These are phyloP conservation scores for Papiliotrema flavescens DNA, from an alignment of 1,284 basidiomycete genomes.

Conservation along the genomic window DNA sequence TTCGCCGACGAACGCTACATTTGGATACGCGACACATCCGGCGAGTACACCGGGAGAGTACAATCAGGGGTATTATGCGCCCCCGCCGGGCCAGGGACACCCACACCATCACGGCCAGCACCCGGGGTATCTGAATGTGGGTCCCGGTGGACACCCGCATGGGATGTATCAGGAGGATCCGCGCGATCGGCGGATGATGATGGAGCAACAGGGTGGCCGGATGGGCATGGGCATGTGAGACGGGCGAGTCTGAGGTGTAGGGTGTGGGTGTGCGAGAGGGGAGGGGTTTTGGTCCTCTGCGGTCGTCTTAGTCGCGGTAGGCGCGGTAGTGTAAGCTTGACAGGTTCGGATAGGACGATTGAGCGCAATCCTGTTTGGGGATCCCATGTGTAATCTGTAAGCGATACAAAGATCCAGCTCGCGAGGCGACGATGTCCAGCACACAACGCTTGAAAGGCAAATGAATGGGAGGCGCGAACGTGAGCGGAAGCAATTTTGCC, in stretches of 20 bases:
- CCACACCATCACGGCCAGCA: slow-evolving; percentile 1
- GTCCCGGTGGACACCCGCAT: slow-evolving; percentile 7
- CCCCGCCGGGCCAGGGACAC: slow-evolving; percentile 9
- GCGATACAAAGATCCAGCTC: no score
- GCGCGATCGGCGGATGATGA: slow-evolving; percentile 17
- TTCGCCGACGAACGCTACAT: slow-evolving; percentile 18
- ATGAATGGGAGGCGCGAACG: no score
- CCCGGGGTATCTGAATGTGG: slow-evolving; percentile 16
- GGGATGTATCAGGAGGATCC: slow-evolving; percentile 19
- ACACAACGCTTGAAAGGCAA: no score
- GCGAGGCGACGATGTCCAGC: no score
- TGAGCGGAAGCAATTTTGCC: no score
- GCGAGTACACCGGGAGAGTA: slow-evolving; percentile 13
- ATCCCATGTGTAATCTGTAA: no score
- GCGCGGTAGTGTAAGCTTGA: no score
- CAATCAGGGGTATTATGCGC: slow-evolving; percentile 12
- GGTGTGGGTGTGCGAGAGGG: background rate
- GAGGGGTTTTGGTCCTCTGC: no score
- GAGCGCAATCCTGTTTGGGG: no score
- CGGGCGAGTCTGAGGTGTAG: no score
- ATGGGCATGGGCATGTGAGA: slow-evolving; percentile 34
- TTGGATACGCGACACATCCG: slow-evolving; percentile 3
- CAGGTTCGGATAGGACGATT: no score
- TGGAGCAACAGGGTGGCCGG: slow-evolving; percentile 8
- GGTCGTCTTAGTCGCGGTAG: no score